A percentile compares a stretch with the other conserved stretches of the same genome.
These are phyloP conservation scores for Cyclostephanos invisitatus DNA, from an alignment of 108 stramenopile genomes.

Conservation along the genomic window DNA sequence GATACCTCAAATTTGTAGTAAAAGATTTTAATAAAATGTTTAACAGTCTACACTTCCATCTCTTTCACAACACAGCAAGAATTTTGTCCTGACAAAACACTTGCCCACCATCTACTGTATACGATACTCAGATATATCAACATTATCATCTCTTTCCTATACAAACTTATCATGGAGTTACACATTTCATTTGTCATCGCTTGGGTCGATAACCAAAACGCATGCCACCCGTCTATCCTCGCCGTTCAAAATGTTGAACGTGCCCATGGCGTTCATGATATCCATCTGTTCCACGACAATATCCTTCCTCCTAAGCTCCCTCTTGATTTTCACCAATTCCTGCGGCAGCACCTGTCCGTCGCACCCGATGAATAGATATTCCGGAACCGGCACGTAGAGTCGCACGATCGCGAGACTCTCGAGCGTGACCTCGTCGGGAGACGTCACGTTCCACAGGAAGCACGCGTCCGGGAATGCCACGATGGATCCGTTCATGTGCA, in stretches of 20 bases:
- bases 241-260: constrained; percentile 88
- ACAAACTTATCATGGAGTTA: no score
- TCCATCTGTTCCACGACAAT: constrained; percentile 71
- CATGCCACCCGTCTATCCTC: constrained; percentile 78
- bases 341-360: constrained; percentile 46
- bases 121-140: no score
- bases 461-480: constrained; percentile 66
- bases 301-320: constrained; percentile 31
- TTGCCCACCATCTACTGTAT: no score
- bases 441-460: constrained; percentile 64
- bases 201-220: constrained; percentile 49
- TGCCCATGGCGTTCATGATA: constrained; percentile 78
- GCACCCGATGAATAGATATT: constrained; percentile 78
- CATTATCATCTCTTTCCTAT: no score
- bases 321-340: constrained; percentile 55
- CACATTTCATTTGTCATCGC: no score
- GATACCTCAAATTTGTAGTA: no score
- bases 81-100: no score
- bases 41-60: no score
- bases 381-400: constrained; percentile 54
- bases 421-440: constrained; percentile 54
- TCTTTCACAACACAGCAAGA: no score
- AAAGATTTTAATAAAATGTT: no score
- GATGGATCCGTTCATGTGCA: constrained; percentile 72
- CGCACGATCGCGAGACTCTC: constrained; percentile 60